Percentiles rank a stretch among this genome's conserved stretches.
These are phyloP conservation scores for Backusella liffmaniae DNA, from an alignment of 192 early-diverging fungal species.

Conservation along the genomic window DNA sequence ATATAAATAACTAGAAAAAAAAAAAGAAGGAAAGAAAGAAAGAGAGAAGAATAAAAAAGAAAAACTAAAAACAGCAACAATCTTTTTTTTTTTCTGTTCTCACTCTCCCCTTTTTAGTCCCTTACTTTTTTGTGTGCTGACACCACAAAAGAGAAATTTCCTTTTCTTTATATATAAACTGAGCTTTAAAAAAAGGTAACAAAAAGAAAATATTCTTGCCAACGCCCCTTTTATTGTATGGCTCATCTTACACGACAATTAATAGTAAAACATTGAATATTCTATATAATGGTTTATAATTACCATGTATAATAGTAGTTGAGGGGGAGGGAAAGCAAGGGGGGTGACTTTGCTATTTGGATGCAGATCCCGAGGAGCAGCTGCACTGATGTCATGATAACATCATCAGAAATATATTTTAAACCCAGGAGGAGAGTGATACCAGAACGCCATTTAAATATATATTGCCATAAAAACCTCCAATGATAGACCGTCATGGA, in stretches of 20 bases:
- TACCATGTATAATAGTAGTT: background rate
- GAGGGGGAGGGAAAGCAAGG: background rate
- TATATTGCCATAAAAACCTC: background rate
- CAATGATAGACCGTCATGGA: background rate
- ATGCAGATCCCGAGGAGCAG: slow-evolving; percentile 5
- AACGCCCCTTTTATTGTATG: background rate
- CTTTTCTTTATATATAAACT: background rate
- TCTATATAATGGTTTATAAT: background rate
- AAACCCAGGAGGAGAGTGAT: background rate
- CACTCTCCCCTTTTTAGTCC: background rate
- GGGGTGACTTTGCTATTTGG: background rate
- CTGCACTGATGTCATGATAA: slow-evolving; percentile 12
- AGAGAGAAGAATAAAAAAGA: slow-evolving; percentile 4
- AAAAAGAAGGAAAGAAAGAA: background rate
- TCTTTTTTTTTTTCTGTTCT: background rate
- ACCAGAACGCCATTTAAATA: background rate
- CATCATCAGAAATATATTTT: background rate
- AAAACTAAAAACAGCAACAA: background rate
- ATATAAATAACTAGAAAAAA: background rate
- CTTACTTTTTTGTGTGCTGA: background rate
- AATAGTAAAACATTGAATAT: background rate
- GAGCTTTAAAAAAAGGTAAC: background rate
- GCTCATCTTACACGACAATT: background rate
- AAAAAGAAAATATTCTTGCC: background rate
- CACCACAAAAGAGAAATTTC: background rate